phyloP scores from a whole-genome alignment of 2,329 filamentous ascomycete species.

The Trichoderma atroviride region DNA sequence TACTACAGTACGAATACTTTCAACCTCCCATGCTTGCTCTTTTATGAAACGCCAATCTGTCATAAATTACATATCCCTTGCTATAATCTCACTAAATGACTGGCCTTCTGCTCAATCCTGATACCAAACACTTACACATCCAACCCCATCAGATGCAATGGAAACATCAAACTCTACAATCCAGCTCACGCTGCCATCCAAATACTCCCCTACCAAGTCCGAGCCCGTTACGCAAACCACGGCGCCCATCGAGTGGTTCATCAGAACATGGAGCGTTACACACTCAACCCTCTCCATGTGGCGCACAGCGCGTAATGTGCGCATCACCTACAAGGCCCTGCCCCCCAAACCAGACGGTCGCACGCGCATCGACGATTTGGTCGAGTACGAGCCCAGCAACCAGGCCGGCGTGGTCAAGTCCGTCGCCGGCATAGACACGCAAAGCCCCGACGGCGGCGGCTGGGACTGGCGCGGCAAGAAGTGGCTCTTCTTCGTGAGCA shows the following conservation, averaged over 20 bases:
- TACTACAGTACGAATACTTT: no score
- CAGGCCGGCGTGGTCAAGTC: constrained; percentile 55
- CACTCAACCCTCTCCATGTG: constrained; percentile 81
- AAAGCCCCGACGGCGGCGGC: constrained; percentile 43
- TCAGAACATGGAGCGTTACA: constrained; percentile 71
- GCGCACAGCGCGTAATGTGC: constrained; percentile 76
- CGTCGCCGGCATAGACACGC: constrained; percentile 67
- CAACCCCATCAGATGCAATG: not conserved
- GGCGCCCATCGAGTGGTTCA: constrained; percentile 58
- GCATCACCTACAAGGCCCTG: constrained; percentile 71
- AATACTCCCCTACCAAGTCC: constrained; percentile 44
- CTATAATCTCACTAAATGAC: not conserved
- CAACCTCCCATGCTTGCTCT: not conserved
- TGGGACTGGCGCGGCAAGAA: constrained; percentile 83
- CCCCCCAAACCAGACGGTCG: constrained; percentile 43
- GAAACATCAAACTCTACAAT: constrained; percentile 31
- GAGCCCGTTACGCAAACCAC: constrained; percentile 27
- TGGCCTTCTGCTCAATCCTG: not conserved
- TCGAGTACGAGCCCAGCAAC: constrained; percentile 65
- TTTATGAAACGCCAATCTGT: not conserved
- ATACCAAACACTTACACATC: not conserved
- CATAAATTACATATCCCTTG: not conserved
- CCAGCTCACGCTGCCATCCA: constrained; percentile 48
- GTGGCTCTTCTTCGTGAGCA: constrained; percentile 69
- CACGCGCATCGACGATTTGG: constrained; percentile 67